Base-by-base conservation (phyloP, 2,329 filamentous ascomycete genomes). In the Fusarium sp. region DNA sequence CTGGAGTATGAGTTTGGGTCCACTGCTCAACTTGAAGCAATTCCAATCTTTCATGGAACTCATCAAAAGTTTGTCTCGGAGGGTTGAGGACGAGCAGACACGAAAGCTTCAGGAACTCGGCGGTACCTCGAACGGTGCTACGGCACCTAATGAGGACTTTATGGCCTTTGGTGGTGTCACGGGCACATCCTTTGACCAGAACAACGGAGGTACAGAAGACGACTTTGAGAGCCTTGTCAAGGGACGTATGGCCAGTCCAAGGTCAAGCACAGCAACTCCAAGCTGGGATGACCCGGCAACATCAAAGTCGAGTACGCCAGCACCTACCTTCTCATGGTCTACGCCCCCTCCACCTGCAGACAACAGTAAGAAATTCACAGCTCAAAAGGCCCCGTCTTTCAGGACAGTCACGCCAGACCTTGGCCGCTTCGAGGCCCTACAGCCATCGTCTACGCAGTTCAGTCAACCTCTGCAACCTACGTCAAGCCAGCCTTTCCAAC, bases 181-280 rank as follows among this genome's bases (percentile, higher is more conserved):
- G 6, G 89, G 89, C 26, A 87, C 86, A 3, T 80, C 83, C 0
- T 87, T 89, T 57, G 85, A 89, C 51, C 74, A 78, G 5, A 76
- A 82, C 42, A 86, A 84, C 49, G 84, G 86, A 10, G 84, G 85
- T 6, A 85, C 83, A 4, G 86, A 92, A 49, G 88, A 92, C 61
- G 94, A 97, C 75, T 99, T 98, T 75, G 94, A 97, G 77, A 88
- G 88, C 3, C 88, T 99, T 4, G 94, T 99, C 52, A 94, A 97
- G 75, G 95, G 95, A 10, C 80, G 79, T 14, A 73, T 72, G 45
- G 71, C 75, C 28, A 79, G 76, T 58, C 74, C 75, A 21, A 65
- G 64, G 14, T 76, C 83, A 1, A 78, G 83, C 73, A 83, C 86
- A 67, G 76, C 80, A 39, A 76, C 78, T 45, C 69, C 77, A 2